Evolutionary conservation across 1,284 basidiomycete genomes (phyloP).

Genomic region (Leccinum fallax): DNA sequence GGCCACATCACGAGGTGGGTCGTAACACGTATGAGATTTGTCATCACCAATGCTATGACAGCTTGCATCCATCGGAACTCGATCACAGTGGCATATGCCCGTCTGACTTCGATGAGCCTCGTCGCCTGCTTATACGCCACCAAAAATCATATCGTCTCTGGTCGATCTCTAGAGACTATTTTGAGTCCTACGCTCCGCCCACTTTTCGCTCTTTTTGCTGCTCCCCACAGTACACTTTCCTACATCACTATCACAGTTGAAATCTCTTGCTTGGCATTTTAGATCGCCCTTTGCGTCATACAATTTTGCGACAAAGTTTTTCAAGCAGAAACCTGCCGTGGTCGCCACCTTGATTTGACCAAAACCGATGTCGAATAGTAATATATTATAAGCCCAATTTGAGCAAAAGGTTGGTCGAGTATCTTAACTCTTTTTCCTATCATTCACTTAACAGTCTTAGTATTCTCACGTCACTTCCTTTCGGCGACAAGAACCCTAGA

Average conservation of each 20-base stretch:
- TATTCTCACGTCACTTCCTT: constrained; percentile 32
- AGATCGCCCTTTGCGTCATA: constrained; percentile 55
- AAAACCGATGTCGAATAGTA: constrained; percentile 29
- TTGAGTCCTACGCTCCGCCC: neutral
- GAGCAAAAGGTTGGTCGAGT: constrained; percentile 36
- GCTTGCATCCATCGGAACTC: neutral
- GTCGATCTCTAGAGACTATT: neutral
- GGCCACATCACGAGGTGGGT: neutral
- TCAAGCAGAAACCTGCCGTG: no score
- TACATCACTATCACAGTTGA: constrained; percentile 40
- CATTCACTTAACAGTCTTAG: constrained; percentile 16
- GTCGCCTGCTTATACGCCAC: neutral
- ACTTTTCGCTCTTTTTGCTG: neutral
- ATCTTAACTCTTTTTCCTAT: constrained; percentile 7
- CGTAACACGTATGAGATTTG: neutral
- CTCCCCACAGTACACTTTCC: no score
- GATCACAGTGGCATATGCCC: neutral
- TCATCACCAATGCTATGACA: neutral
- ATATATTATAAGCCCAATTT: constrained; percentile 27
- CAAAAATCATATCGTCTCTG: neutral
- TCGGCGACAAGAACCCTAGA: constrained; percentile 54
- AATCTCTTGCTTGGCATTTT: constrained; percentile 55
- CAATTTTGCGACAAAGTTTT: constrained; percentile 34
- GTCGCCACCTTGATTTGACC: constrained; percentile 6
- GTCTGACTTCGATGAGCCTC: neutral